Evolutionary conservation across 345 rosid genomes (phyloP), one percentile per base, ranked within the genome.

Genomic region (Heritiera fomes): DNA sequence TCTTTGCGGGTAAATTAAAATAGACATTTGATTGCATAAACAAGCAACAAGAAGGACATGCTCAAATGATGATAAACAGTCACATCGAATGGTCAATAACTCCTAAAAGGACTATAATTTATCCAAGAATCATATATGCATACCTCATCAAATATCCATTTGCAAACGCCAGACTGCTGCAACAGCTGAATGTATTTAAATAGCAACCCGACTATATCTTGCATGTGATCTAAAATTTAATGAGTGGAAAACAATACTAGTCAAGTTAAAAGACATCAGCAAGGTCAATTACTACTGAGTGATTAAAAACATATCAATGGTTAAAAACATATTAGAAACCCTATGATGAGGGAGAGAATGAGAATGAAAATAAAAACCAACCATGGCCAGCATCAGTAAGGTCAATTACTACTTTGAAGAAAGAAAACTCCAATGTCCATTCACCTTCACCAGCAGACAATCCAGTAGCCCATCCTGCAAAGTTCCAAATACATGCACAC

Each of bases 121-220:
- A 13, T 47, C 32, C 17, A 23, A 23, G 28, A 23, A 72, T 53
- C 20, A 72, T 53, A 32, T 28, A 38, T 28, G 47, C 84, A 70
- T 87, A 95, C 99, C 99, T 95, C 99, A 84, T 93, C 94, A 87
- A 95, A 95, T 85, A 95, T 92, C 99, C 98, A 93, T 79, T 92
- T 87, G 84, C 93, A 88, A 77, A 89, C 87, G 61, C 98, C 99
- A 75, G 93, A 89, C 79, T 91, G 81, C 81, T 87, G 93, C 80
- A 95, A 84, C 73, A 92, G 93, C 52, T 83, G 81, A 73, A 95
- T 88, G 87, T 93, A 93, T 80, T 84, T 93, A 86, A 95, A 95
- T 62, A 93, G 74, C 88, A 95, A 75, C 78, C 98, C 99, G 8
- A 92, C 79, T 66, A 92, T 85, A 52, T 89, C 96, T 81, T 93